Evolutionary conservation across 192 early-diverging fungal species (phyloP), one percentile per base, ranked within the genome.

Genomic region (Coemansia sp.): DNA sequence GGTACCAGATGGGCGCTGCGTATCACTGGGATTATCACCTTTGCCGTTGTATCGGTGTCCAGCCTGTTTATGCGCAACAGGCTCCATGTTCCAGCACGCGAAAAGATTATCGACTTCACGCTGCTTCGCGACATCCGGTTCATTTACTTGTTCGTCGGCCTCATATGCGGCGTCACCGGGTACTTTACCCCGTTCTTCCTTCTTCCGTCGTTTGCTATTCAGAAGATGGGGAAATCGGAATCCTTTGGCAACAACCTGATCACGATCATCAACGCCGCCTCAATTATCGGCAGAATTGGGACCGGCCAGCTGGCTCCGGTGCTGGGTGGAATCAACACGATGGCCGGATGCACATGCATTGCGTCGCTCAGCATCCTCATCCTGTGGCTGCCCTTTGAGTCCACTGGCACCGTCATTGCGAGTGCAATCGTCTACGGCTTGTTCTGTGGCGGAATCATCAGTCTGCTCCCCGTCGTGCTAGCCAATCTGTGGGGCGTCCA

Each of bases 211-310:
- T 74, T 74, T 53, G 73, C 70, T n/a, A 61, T 76, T 44, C 63
- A 77, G 48, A 62, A 84, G 38, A 61, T 50, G 15, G 84, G 82
- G n/a, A 71, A 85, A n/a, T 68, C 75, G 12, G 37, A 48, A 2
- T 63, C 56, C 0, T 81, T 85, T 15, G 88, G 83, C 11, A 81
- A 86, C 4, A 73, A 85, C 18, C 74, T 91, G 47, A 67, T 92
- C 32, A 87, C 87, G 52, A 68, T 93, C 43, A 88, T 90, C 81
- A 87, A 86, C 44, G 90, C 83, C 32, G 72, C 83, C 18, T 89
- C 88, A 9, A 86, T 88, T 9, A 48, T 88, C 1, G 87, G 86
- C 16, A 83, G 90, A 40, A 86, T 92, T 68, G 66, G 76, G 0
- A 81, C 88, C 16, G 90, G 90, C 37, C 76, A 86, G 18, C 57